Conservation (phyloP, 805 yeast genomes). For the Pachysolen tannophilus region DNA sequence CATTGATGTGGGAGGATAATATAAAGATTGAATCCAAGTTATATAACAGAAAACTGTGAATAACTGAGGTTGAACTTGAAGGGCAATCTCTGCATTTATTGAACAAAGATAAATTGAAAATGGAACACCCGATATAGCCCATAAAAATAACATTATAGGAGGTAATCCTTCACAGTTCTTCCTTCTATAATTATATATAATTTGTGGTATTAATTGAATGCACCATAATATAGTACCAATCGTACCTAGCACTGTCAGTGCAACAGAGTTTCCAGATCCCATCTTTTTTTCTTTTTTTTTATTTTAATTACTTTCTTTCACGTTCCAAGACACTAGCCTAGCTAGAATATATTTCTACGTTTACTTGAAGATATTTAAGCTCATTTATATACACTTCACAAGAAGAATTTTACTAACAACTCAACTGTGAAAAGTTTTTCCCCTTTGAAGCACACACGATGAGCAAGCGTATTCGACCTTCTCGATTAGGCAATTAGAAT, state of each 20-base stretch:
- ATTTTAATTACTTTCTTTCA: too few species aligned
- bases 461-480: too few species aligned
- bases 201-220: slow-evolving; percentile 72
- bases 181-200: slow-evolving; percentile 59
- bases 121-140: slow-evolving; percentile 61
- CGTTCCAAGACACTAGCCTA: too few species aligned
- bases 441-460: too few species aligned
- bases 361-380: too few species aligned
- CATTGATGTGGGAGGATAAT: slow-evolving; percentile 41
- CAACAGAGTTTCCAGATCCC: slow-evolving; percentile 24
- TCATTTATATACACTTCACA: too few species aligned
- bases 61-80: slow-evolving; percentile 45
- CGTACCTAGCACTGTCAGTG: slow-evolving; percentile 75
- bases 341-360: too few species aligned
- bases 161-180: slow-evolving; percentile 86
- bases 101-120: slow-evolving; percentile 43
- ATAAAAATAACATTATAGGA: slow-evolving; percentile 77
- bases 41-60: slow-evolving; percentile 43
- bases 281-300: too few species aligned
- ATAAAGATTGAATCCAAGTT: slow-evolving; percentile 40
- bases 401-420: too few species aligned
- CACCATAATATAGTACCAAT: slow-evolving; percentile 94
- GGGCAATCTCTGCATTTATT: slow-evolving; percentile 40
- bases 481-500: too few species aligned
- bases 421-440: too few species aligned